phyloP scores from a whole-genome alignment of 148 eudicot genomes.

The Euryodendron excelsum region DNA sequence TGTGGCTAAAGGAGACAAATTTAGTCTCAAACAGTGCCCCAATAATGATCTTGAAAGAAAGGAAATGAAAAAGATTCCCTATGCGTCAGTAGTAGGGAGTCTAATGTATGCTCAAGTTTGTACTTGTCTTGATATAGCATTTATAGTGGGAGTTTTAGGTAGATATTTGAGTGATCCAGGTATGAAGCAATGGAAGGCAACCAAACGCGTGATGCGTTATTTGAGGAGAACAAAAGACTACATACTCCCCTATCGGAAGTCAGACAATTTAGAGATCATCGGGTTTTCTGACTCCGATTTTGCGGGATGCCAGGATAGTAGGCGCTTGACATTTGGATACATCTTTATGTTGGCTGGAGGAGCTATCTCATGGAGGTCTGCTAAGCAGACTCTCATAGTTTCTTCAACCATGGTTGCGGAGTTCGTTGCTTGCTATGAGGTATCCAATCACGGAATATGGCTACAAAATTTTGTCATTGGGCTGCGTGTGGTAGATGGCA shows the following conservation, averaged over 20 bases:
- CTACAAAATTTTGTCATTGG: background rate
- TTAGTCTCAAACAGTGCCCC: no score
- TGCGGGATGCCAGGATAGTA: background rate
- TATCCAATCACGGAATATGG: background rate
- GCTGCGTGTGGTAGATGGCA: background rate
- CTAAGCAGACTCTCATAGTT: no score
- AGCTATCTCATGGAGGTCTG: no score
- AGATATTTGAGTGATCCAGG: background rate
- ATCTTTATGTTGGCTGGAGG: background rate
- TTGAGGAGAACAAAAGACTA: no score
- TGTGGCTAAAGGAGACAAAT: no score
- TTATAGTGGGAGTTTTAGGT: background rate
- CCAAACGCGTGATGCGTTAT: no score
- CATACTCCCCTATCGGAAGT: no score
- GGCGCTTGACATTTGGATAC: background rate
- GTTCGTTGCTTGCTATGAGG: background rate
- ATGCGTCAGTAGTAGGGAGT: background rate
- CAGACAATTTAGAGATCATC: no score
- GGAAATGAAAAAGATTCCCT: background rate
- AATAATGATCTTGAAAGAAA: background rate
- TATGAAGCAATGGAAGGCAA: background rate
- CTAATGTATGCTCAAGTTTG: no score
- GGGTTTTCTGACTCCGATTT: background rate
- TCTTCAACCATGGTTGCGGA: no score
- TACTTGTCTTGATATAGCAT: background rate